These are phyloP conservation scores for Fusarium kyushuense DNA, from an alignment of 2,329 filamentous ascomycete species.

Conservation along the genomic window DNA sequence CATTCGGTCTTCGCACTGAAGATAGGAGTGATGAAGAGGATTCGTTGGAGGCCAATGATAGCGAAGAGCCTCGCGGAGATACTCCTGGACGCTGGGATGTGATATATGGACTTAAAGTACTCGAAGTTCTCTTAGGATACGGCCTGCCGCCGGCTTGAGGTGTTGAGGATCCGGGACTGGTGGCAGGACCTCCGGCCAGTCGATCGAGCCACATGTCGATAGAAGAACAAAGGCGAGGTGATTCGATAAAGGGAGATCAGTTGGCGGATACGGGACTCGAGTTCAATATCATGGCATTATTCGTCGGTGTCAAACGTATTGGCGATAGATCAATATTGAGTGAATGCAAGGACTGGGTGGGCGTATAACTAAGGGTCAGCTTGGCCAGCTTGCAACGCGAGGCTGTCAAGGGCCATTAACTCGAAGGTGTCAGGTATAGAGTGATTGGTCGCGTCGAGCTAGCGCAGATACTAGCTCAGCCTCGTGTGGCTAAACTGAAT, in stretches of 20 bases:
- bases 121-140: constrained; percentile 74
- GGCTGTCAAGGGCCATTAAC: constrained; percentile 36
- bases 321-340: constrained; percentile 13
- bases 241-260: constrained; percentile 13
- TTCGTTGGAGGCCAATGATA: constrained; percentile 81
- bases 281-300: constrained; percentile 31
- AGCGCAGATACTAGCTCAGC: constrained; percentile 9
- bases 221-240: constrained; percentile 22
- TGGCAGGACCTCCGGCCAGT: constrained; percentile 75
- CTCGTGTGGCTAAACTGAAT: constrained; percentile 31
- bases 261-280: constrained; percentile 1
- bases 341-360: constrained; percentile 31
- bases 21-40: constrained; percentile 81
- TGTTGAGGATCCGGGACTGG: constrained; percentile 67
- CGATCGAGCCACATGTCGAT: constrained; percentile 89
- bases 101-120: constrained; percentile 75
- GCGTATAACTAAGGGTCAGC: constrained; percentile 38
- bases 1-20: constrained; percentile 73
- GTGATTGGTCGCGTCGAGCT: constrained; percentile 33
- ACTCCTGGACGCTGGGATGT: constrained; percentile 76
- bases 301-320: constrained; percentile 7
- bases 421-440: constrained; percentile 5
- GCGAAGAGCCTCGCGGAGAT: constrained; percentile 78
- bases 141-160: constrained; percentile 74
- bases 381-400: constrained; percentile 49